Conservation (phyloP, 2,329 filamentous ascomycete species). For the Penicillium occitanis region DNA sequence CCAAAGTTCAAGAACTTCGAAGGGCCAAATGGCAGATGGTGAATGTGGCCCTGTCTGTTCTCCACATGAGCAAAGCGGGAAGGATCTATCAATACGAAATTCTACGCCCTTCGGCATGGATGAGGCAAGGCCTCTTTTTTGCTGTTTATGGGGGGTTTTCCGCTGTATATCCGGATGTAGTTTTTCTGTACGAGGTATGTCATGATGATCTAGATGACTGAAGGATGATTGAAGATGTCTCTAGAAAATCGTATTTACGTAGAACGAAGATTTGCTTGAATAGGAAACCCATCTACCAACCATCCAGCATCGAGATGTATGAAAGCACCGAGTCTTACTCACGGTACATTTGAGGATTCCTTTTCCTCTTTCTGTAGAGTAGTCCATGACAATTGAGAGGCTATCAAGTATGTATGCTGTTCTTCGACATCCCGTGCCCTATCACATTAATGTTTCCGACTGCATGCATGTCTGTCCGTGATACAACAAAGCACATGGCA, state of each 20-base stretch:
- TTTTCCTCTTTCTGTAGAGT: background rate
- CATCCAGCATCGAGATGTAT: background rate
- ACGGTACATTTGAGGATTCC: background rate
- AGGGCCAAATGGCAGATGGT: background rate
- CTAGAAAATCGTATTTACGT: too few species aligned
- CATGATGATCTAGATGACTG: background rate
- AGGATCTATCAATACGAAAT: background rate
- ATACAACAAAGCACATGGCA: background rate
- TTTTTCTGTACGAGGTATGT: background rate
- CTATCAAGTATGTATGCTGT: background rate
- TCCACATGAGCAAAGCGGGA: background rate
- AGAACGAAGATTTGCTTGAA: background rate
- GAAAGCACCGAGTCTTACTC: background rate
- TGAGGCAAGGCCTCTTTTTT: background rate
- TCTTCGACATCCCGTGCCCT: background rate
- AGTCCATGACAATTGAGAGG: background rate
- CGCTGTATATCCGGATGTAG: background rate
- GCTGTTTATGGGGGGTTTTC: background rate
- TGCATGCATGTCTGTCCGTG: background rate
- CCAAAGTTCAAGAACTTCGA: background rate
- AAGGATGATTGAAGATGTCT: background rate
- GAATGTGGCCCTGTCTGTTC: background rate
- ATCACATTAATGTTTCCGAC: background rate
- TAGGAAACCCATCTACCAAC: background rate
- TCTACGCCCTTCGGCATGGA: background rate